A percentile compares a stretch with the other conserved stretches of the same genome.
phyloP scores from a whole-genome alignment of 805 yeast genomes.

The Teunomyces kruisii region DNA sequence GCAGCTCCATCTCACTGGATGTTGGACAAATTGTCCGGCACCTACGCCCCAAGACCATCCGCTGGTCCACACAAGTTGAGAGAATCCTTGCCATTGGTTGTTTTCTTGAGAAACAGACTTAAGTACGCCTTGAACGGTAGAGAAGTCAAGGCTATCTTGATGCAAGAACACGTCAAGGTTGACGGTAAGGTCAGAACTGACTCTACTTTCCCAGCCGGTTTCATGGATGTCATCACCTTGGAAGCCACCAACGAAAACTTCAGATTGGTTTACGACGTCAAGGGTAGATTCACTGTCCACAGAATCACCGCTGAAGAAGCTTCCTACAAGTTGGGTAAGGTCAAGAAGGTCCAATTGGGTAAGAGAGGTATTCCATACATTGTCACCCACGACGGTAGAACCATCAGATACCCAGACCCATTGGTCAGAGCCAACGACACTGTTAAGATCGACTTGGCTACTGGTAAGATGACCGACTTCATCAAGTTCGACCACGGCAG shows the following conservation, averaged over 20 bases:
- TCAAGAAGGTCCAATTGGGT: conserved; percentile 25
- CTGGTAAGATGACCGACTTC: conserved; percentile 29
- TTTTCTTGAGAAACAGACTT: conserved; percentile 35
- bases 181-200: conserved; percentile 36
- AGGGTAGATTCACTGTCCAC: conserved; percentile 30
- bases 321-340: conserved; percentile 27
- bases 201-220: conserved; percentile 33
- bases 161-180: conserved; percentile 34
- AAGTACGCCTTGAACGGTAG: conserved; percentile 36
- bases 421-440: conserved; percentile 23
- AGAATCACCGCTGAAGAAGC: conserved; percentile 28
- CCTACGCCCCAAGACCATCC: conserved; percentile 36
- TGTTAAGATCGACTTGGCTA: conserved; percentile 25
- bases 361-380: conserved; percentile 26
- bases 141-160: conserved; percentile 35
- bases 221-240: conserved; percentile 32
- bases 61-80: conserved; percentile 37
- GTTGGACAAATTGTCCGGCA: conserved; percentile 38
- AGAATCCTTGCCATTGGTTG: conserved; percentile 33
- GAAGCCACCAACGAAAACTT: conserved; percentile 33
- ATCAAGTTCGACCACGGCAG: conserved; percentile 41
- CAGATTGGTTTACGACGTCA: conserved; percentile 29
- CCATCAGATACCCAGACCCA: conserved; percentile 29
- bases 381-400: conserved; percentile 29
- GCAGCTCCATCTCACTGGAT: conserved; percentile 40